These are phyloP conservation scores for Colletotrichum horii DNA, from an alignment of 2,329 filamentous ascomycete genomes.

Conservation along the genomic window DNA sequence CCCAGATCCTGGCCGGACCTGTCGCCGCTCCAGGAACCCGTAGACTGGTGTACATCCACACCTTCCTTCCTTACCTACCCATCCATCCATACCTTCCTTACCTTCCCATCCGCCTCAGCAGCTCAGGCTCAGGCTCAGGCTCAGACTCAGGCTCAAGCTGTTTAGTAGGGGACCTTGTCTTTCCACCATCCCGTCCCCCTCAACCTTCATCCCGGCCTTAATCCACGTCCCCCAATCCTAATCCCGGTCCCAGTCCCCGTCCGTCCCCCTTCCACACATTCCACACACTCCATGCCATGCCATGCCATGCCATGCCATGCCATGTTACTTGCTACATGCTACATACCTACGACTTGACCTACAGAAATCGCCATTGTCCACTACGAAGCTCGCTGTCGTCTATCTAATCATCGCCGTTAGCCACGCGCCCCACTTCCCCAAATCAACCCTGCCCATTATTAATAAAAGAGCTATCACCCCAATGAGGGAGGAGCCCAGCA, in stretches of 20 bases:
- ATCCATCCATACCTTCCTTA: background rate
- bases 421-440: constrained; percentile 22
- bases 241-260: background rate
- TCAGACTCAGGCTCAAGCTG: background rate
- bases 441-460: constrained; percentile 21
- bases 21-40: constrained; percentile 4
- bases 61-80: background rate
- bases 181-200: background rate
- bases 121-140: background rate
- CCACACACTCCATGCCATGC: background rate
- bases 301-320: background rate
- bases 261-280: background rate
- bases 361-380: background rate
- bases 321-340: background rate
- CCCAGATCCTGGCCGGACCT: constrained; percentile 11
- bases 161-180: background rate
- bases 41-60: no score
- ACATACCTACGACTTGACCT: background rate
- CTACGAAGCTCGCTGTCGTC: background rate
- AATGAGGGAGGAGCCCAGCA: constrained; percentile 13
- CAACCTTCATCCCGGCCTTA: background rate
- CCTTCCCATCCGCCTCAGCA: background rate
- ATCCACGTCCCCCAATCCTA: background rate
- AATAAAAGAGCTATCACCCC: constrained; percentile 22
- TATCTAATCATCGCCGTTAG: constrained; percentile 5